Conservation (phyloP, 768 basidiomycete genomes). For the Boletus vermiculosoides region DNA sequence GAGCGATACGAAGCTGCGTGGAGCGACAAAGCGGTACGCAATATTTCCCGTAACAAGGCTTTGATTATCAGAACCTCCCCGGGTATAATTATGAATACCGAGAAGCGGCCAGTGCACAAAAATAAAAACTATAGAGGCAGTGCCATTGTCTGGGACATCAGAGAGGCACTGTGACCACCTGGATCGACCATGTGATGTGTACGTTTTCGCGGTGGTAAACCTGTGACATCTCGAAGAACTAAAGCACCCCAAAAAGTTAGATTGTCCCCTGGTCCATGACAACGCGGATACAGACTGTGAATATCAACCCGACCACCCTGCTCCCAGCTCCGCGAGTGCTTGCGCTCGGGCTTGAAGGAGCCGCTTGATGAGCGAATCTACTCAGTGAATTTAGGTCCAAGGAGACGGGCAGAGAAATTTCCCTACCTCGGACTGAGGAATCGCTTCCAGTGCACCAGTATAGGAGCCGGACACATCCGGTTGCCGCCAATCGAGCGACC, state of each 20-base stretch:
- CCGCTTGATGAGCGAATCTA: constrained; percentile 39
- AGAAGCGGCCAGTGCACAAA: constrained; percentile 18
- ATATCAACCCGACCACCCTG: constrained; percentile 40
- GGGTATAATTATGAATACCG: constrained; percentile 23
- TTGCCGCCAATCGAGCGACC: constrained; percentile 34
- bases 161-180: constrained; percentile 47
- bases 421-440: constrained; percentile 36
- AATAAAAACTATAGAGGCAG: constrained; percentile 46
- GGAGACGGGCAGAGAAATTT: constrained; percentile 11
- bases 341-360: constrained; percentile 45
- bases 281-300: constrained; percentile 22
- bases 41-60: constrained; percentile 8
- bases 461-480: constrained; percentile 33
- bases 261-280: constrained; percentile 10
- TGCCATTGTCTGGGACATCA: constrained; percentile 57
- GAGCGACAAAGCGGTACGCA: constrained; percentile 12
- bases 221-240: constrained; percentile 49
- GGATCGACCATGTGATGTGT: constrained; percentile 63
- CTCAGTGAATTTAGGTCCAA: constrained; percentile 32
- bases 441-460: constrained; percentile 27
- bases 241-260: constrained; percentile 6
- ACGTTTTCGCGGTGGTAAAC: constrained; percentile 57
- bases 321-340: constrained; percentile 66
- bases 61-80: constrained; percentile 16
- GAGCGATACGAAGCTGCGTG: constrained; percentile 12